Evolutionary conservation across 306 rosid species (phyloP).

Genomic region (Quercus mongolica): DNA sequence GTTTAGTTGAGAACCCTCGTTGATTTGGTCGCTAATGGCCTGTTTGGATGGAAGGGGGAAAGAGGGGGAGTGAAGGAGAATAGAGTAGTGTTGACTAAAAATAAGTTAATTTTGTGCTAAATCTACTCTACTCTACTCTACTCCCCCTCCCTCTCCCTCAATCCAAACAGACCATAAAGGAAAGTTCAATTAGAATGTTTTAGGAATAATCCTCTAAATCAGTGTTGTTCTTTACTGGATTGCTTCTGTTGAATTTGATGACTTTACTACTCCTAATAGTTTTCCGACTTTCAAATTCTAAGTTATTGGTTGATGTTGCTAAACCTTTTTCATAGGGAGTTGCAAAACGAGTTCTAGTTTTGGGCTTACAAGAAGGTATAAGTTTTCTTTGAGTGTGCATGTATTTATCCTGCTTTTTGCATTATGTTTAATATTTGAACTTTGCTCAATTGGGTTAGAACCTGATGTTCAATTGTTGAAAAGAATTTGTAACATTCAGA

Average conservation of each 20-base stretch:
- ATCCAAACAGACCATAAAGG: not conserved
- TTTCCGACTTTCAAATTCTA: not conserved
- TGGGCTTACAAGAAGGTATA: constrained; percentile 90
- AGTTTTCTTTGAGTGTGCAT: constrained; percentile 1
- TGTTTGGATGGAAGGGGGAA: too few relatives aligned
- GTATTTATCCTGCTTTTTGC: constrained; percentile 16
- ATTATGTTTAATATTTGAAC: constrained; percentile 14
- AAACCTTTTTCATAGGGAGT: constrained; percentile 21
- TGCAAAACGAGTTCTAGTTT: constrained; percentile 88
- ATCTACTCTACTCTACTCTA: too few relatives aligned
- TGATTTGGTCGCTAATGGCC: not conserved
- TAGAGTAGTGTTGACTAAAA: too few relatives aligned
- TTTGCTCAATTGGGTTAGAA: constrained; percentile 1
- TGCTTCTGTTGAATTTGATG: not conserved
- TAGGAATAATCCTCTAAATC: not conserved
- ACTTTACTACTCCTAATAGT: not conserved
- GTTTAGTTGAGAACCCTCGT: not conserved
- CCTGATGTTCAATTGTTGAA: not conserved
- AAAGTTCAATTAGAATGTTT: not conserved
- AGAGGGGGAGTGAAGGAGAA: too few relatives aligned
- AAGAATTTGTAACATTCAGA: not conserved
- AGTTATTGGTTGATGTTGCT: constrained; percentile 9
- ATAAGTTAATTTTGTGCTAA: too few relatives aligned
- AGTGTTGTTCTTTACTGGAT: not conserved
- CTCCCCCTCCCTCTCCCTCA: too few relatives aligned